Evolutionary conservation across 2,329 filamentous ascomycete species (phyloP).

Genomic region (Bretziella fagacearum): DNA sequence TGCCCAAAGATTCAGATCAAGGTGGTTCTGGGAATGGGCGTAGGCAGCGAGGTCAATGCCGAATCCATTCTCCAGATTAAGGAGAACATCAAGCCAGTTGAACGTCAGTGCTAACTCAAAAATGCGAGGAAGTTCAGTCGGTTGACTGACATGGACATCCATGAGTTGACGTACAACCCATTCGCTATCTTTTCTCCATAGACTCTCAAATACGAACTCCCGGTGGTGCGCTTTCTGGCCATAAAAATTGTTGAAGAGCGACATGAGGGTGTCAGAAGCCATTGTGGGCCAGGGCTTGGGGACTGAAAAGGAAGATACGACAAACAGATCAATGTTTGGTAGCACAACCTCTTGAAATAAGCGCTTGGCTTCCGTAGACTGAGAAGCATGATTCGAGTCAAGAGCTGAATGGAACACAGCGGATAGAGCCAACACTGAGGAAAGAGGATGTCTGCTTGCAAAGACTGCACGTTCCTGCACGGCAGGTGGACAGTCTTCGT

Average conservation of each 20-base stretch:
- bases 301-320: conserved; percentile 61
- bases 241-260: conserved; percentile 69
- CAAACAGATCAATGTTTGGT: conserved; percentile 61
- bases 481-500: conserved; percentile 31
- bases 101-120: conserved; percentile 57
- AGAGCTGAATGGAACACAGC: conserved; percentile 50
- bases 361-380: conserved; percentile 45
- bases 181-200: conserved; percentile 78
- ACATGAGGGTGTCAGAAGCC: conserved; percentile 57
- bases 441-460: conserved; percentile 70
- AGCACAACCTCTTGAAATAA: conserved; percentile 51
- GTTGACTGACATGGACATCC: conserved; percentile 63
- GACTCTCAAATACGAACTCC: conserved; percentile 75
- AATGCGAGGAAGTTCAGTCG: conserved; percentile 27
- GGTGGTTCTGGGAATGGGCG: conserved; percentile 62
- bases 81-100: conserved; percentile 67
- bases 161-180: conserved; percentile 74
- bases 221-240: conserved; percentile 61
- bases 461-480: conserved; percentile 36
- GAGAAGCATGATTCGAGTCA: conserved; percentile 42
- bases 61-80: conserved; percentile 65
- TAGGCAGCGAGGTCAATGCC: conserved; percentile 74
- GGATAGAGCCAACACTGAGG: conserved; percentile 69
- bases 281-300: conserved; percentile 60
- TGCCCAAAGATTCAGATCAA: conserved; percentile 70